Percentiles rank a stretch among this genome's conserved stretches.
These are phyloP conservation scores for Thuidium tamariscinum DNA, from an alignment of 225 moss, liverwort and hornwort genomes.

Conservation along the genomic window DNA sequence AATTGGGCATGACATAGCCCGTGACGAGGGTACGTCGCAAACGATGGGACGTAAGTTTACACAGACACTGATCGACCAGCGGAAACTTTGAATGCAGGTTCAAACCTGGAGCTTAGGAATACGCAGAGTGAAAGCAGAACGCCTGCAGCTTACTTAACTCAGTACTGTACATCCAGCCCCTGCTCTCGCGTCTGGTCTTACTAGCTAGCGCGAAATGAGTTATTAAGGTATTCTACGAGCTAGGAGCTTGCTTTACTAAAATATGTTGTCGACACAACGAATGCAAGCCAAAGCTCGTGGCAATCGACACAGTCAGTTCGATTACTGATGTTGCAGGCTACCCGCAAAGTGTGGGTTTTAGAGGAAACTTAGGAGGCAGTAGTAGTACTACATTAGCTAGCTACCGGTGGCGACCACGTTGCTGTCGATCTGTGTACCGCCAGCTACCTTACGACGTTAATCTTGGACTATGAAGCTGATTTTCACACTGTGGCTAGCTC, in stretches of 20 bases:
- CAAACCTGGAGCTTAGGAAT: background rate
- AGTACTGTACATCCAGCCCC: background rate
- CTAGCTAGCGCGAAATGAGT: background rate
- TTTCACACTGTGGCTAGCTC: background rate
- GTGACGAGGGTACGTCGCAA: background rate
- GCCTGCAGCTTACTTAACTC: background rate
- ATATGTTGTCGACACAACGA: background rate
- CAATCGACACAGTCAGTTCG: background rate
- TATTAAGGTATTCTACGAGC: too few relatives aligned
- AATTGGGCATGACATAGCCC: background rate
- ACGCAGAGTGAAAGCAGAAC: background rate
- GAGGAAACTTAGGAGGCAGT: too few relatives aligned
- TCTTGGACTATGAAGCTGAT: background rate
- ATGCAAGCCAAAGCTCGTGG: too few relatives aligned
- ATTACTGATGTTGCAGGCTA: background rate
- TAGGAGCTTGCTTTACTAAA: background rate
- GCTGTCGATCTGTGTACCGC: background rate
- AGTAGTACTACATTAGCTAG: background rate
- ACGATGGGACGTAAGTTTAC: background rate
- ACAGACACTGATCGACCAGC: background rate
- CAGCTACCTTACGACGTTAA: background rate
- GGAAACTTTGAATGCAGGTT: background rate
- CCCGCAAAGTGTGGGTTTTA: background rate
- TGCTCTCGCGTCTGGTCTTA: background rate
- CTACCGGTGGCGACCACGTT: background rate